Percentiles rank a stretch among this genome's conserved stretches.
phyloP scores from a whole-genome alignment of 805 yeast species.

The Teunomyces kruisii region DNA sequence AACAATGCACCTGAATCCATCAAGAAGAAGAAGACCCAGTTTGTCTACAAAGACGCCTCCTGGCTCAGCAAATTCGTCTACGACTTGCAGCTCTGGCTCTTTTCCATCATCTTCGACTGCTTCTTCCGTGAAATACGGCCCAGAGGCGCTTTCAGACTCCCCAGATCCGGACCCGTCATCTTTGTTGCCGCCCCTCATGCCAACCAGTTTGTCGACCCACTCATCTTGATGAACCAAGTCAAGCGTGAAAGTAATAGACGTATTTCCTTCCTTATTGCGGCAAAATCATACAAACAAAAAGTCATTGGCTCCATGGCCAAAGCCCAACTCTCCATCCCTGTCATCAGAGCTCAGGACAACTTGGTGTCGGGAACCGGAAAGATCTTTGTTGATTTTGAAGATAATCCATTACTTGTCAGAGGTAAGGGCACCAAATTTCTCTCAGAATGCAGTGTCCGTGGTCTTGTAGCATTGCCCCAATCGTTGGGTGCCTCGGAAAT shows the following conservation, averaged over 20 bases:
- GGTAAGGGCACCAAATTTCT: conserved; percentile 73
- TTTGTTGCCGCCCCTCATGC: conserved; percentile 98
- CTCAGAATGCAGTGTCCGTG: conserved; percentile 58
- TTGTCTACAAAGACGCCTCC: conserved; percentile 10
- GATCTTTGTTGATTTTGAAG: conserved; percentile 52
- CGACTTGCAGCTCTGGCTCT: conserved; percentile 39
- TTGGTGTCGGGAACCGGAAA: conserved; percentile 66
- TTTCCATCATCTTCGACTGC: conserved; percentile 46
- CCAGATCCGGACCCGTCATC: conserved; percentile 76
- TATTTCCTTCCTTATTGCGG: conserved; percentile 83
- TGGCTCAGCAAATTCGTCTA: conserved; percentile 31
- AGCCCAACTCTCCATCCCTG: conserved; percentile 83
- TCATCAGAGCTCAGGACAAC: conserved; percentile 88
- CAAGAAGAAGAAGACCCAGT: background rate
- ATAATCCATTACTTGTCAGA: conserved; percentile 51
- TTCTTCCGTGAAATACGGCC: conserved; percentile 89
- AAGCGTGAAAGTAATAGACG: conserved; percentile 64
- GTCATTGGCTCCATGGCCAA: conserved; percentile 77
- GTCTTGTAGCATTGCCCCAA: conserved; percentile 74
- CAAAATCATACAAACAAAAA: conserved; percentile 60
- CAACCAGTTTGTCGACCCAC: conserved; percentile 84
- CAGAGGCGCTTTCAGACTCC: conserved; percentile 77
- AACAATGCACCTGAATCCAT: background rate
- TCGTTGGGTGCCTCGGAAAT: conserved; percentile 77
- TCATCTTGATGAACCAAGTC: conserved; percentile 80